Base-by-base conservation (phyloP, 345 rosid genomes). In the Cardamine chenopodiifolia region DNA sequence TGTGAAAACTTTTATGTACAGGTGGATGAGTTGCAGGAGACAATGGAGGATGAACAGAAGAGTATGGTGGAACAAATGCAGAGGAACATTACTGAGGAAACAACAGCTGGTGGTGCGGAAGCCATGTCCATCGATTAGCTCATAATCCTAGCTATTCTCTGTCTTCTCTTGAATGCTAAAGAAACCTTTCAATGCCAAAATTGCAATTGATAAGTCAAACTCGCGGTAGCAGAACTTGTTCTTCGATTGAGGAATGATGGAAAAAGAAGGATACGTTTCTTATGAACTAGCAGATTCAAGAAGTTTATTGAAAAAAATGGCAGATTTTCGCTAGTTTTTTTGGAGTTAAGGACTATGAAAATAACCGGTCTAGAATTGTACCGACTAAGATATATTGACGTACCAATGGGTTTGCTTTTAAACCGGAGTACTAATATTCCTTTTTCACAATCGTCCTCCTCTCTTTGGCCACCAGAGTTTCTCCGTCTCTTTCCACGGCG, bases 21-120 rank as follows among this genome's bases (percentile, higher is more conserved):
- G 96, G 96, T 92, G 71, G 97, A 92, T 78, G 97, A 92, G 85
- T 78, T 92, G 74, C 97, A 90, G 81, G 86, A 72, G 74, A 87
- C 86, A 18, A 80, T 92, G 66, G 97, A 90, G 76, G 96, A 90
- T 62, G 97, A 92, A 32, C 96, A 92, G 79, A 92, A 86, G 87
- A 88, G 74, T 79, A 69, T 92, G 82, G 80, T 90, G 19, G 97
- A 92, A 79, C 96, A 92, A 78, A 82, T 88, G 80, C 91, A 78
- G 64, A 92, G 85, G 82, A 83, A 57, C 69, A 82, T 82, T 5
- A 28, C 70, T 39, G 93, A 88, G 68, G 70, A 66, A 48, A 19
- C 70, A 48, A 22, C 59, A 0, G 47, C 60, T 49, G 59, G 22
- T 34, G 29, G 71, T 2, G 15, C 32, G 4, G 47, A 66, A 67